Evolutionary conservation across 805 yeast species (phyloP).

Genomic region (Candida dajiaensis): DNA sequence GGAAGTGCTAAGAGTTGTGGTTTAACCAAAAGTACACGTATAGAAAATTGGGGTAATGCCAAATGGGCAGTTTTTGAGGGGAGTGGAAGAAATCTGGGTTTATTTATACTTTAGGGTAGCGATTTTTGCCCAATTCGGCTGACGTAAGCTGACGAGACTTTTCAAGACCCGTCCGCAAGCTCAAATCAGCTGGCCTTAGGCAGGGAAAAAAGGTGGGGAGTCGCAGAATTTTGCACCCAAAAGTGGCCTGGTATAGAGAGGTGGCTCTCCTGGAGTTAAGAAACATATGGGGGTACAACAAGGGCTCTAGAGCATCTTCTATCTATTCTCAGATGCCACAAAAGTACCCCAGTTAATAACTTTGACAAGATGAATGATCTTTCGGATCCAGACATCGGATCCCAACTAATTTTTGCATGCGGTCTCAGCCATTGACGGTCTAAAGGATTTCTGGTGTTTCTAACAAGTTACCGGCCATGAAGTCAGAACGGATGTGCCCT

Average conservation of each 20-base stretch:
- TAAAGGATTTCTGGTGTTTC: not conserved
- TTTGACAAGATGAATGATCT: not conserved
- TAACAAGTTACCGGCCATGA: too few relatives aligned
- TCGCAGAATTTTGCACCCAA: not conserved
- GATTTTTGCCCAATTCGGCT: not conserved
- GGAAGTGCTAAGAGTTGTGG: slow-evolving; percentile 1
- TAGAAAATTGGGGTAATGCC: not conserved
- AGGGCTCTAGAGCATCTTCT: not conserved
- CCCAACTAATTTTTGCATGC: not conserved
- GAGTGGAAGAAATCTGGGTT: slow-evolving; percentile 1
- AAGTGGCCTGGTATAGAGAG: not conserved
- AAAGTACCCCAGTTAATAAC: not conserved
- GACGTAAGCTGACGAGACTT: not conserved
- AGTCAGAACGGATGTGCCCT: not conserved
- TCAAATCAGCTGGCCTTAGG: not conserved
- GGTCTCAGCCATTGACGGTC: not conserved
- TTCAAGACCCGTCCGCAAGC: not conserved
- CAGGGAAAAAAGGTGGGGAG: slow-evolving; percentile 1
- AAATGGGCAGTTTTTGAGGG: not conserved
- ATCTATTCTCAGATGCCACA: not conserved
- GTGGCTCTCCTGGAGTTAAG: not conserved
- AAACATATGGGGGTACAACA: not conserved
- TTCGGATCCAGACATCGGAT: slow-evolving; percentile 9
- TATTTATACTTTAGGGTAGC: not conserved
- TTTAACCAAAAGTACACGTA: not conserved